Evolutionary conservation across 768 basidiomycete species (phyloP).

Genomic region (Amanita rubescens): DNA sequence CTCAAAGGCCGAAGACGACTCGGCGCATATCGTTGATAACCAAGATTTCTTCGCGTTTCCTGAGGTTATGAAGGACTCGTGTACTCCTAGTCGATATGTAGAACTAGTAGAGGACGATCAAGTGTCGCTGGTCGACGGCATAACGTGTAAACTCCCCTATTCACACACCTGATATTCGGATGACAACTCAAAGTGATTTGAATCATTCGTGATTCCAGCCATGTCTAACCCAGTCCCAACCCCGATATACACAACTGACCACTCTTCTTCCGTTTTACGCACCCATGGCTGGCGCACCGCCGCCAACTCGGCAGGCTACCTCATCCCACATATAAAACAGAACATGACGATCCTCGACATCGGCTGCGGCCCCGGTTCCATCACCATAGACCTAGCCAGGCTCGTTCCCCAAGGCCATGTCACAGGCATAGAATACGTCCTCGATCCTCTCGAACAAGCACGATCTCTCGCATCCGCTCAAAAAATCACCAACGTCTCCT

Average conservation of each 20-base stretch:
- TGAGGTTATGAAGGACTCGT: too few relatives aligned
- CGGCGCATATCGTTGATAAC: too few relatives aligned
- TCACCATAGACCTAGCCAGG: conserved; percentile 35
- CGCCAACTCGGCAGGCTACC: not conserved
- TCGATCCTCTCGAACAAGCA: conserved; percentile 29
- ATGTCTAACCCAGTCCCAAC: not conserved
- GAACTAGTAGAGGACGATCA: too few relatives aligned
- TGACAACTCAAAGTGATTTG: too few relatives aligned
- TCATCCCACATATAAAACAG: not conserved
- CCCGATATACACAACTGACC: not conserved
- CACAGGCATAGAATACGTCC: conserved; percentile 32
- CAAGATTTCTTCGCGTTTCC: too few relatives aligned
- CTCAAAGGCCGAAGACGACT: too few relatives aligned
- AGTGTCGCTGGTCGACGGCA: too few relatives aligned
- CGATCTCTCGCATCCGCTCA: conserved; percentile 18
- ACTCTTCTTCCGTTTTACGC: not conserved
- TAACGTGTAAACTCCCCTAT: too few relatives aligned
- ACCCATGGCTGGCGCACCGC: not conserved
- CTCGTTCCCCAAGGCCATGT: conserved; percentile 34
- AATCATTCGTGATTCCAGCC: too few relatives aligned
- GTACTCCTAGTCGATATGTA: too few relatives aligned
- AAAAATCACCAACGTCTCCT: conserved; percentile 30
- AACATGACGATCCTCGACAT: conserved; percentile 37
- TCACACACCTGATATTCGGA: too few relatives aligned
- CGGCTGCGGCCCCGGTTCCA: conserved; percentile 47